Percentiles rank a stretch among this genome's conserved stretches.
These are phyloP conservation scores for Penicillium thymicola DNA, from an alignment of 2,329 filamentous ascomycete genomes.

Conservation along the genomic window DNA sequence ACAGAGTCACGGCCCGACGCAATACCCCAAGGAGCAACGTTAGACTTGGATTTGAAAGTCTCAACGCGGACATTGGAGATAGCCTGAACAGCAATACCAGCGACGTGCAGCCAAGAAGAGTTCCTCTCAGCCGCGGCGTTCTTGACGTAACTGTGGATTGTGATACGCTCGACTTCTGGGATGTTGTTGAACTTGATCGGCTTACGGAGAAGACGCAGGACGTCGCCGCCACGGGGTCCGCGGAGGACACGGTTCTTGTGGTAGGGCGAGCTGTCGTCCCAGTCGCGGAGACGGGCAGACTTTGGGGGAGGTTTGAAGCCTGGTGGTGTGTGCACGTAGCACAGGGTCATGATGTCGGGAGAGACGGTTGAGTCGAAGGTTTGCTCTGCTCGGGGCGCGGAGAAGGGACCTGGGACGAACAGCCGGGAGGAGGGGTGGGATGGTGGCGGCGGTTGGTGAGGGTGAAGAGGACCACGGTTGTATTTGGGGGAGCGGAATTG, in stretches of 20 bases:
- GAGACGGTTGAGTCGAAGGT: slow-evolving; percentile 86
- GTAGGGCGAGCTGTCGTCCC: slow-evolving; percentile 90
- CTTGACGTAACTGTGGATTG: slow-evolving; percentile 73
- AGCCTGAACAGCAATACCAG: slow-evolving; percentile 77
- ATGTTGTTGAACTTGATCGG: slow-evolving; percentile 76
- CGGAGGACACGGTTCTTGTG: slow-evolving; percentile 86
- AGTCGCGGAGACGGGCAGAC: slow-evolving; percentile 69
- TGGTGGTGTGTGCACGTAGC: slow-evolving; percentile 81
- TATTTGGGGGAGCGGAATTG: slow-evolving; percentile 93
- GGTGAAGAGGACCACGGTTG: slow-evolving; percentile 88
- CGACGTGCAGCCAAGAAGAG: slow-evolving; percentile 73
- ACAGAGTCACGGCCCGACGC: slow-evolving; percentile 64
- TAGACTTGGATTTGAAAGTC: slow-evolving; percentile 66
- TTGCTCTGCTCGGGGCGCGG: slow-evolving; percentile 78
- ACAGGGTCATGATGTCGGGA: slow-evolving; percentile 81
- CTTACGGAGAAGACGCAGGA: slow-evolving; percentile 49
- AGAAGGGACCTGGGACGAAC: slow-evolving; percentile 89
- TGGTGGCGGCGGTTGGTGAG: slow-evolving; percentile 80
- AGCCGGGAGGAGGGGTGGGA: slow-evolving; percentile 85
- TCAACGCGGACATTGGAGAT: slow-evolving; percentile 74
- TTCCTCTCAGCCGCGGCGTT: slow-evolving; percentile 61
- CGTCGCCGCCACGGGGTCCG: slow-evolving; percentile 74
- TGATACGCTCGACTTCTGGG: slow-evolving; percentile 75
- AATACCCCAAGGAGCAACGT: slow-evolving; percentile 73
- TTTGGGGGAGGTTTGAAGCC: slow-evolving; percentile 61